These are phyloP conservation scores for Starmera pachycereana DNA, from an alignment of 805 yeast species.

Conservation along the genomic window DNA sequence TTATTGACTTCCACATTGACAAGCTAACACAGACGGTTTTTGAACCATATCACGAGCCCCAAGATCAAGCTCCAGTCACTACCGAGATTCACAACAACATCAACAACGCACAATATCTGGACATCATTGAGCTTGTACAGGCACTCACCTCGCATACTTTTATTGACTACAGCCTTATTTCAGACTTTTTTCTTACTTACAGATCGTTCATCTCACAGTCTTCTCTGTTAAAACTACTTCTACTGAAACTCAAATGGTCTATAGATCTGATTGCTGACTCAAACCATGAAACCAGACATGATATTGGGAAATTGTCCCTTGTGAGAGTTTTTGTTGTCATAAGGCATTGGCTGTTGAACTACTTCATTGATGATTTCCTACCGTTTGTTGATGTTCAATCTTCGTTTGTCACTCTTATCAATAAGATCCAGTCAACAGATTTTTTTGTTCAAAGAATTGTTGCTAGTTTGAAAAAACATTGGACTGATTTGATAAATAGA, in stretches of 20 bases:
- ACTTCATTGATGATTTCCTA: slow-evolving; percentile 77
- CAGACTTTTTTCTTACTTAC: slow-evolving; percentile 82
- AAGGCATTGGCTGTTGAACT: slow-evolving; percentile 85
- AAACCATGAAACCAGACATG: slow-evolving; percentile 20
- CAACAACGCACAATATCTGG: slow-evolving; percentile 3
- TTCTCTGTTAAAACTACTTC: slow-evolving; percentile 48
- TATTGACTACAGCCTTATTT: slow-evolving; percentile 64
- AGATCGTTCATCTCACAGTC: slow-evolving; percentile 55
- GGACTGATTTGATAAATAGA: slow-evolving; percentile 30
- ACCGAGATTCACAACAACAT: background rate
- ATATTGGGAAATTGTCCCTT: slow-evolving; percentile 54
- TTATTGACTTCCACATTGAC: slow-evolving; percentile 8
- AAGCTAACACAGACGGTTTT: slow-evolving; percentile 4
- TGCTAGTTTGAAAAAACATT: slow-evolving; percentile 35
- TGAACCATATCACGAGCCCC: slow-evolving; percentile 1
- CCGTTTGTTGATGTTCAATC: slow-evolving; percentile 37
- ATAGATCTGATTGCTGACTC: slow-evolving; percentile 26
- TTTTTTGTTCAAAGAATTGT: slow-evolving; percentile 27
- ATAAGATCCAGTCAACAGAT: slow-evolving; percentile 9
- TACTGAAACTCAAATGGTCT: slow-evolving; percentile 68
- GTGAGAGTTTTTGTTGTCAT: slow-evolving; percentile 79
- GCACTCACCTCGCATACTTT: slow-evolving; percentile 14
- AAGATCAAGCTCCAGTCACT: too few relatives aligned
- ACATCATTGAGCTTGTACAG: slow-evolving; percentile 10
- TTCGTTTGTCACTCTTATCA: slow-evolving; percentile 29